These are phyloP conservation scores for Mycosphaerella sp. DNA, from an alignment of 2,329 filamentous ascomycete species.

Conservation along the genomic window DNA sequence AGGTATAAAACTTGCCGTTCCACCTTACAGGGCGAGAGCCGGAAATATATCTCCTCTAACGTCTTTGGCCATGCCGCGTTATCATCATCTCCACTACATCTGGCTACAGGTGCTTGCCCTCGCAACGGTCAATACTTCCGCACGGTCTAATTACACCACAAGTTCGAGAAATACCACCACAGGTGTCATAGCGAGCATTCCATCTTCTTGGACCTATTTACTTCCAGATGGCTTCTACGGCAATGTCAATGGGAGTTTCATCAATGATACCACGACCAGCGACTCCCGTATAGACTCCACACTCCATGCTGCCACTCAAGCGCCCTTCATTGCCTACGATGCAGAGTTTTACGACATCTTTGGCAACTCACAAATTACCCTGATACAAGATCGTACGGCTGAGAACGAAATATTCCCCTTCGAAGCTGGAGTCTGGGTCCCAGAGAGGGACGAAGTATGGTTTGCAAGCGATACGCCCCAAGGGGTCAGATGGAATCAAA, in stretches of 20 bases:
- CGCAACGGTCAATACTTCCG: neutral
- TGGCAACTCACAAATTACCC: neutral
- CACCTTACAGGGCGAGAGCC: too few species aligned
- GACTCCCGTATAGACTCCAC: neutral
- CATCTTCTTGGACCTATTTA: neutral
- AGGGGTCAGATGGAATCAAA: neutral
- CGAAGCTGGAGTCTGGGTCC: slow-evolving; percentile 10
- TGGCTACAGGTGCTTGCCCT: neutral
- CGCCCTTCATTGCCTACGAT: slow-evolving; percentile 1
- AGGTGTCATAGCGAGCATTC: neutral
- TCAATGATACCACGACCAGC: neutral
- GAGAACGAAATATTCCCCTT: neutral
- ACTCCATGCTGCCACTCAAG: neutral
- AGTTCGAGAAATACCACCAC: neutral
- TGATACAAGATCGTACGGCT: neutral
- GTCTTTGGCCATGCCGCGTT: neutral
- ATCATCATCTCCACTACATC: neutral
- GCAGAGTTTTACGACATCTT: neutral
- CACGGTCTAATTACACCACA: neutral
- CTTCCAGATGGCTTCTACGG: neutral
- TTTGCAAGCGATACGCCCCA: neutral
- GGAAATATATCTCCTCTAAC: too few species aligned
- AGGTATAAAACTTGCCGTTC: too few species aligned
- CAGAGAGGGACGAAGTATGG: slow-evolving; percentile 3
- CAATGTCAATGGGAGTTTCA: neutral